Evolutionary conservation across 331 rosid genomes (phyloP), one percentile per base, ranked within the genome.

Genomic region (Rhamnella rubrinervis): DNA sequence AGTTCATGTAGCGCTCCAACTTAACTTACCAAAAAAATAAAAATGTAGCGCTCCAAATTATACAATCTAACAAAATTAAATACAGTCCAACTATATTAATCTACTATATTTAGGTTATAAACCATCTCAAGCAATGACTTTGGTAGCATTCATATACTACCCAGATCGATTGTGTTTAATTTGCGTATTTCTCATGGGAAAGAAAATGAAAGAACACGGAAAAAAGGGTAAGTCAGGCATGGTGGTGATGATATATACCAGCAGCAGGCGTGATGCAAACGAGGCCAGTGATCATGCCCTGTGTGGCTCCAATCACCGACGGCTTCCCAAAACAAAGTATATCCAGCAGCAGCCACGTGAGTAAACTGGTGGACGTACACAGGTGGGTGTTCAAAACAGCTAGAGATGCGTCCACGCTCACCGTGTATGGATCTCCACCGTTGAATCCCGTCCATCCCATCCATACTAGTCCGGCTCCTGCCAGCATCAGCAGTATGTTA

Each of bases 371-470:
- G 39, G 85, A 82, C 0, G 80, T 81, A 61, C 85, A 81, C 10
- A 77, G 72, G 72, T 81, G 85, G 65, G 82, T 81, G 80, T 81
- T 81, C n/a, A 77, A 80, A 46, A 81, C 80, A 58, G 82, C 85
- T 0, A 81, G 80, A 47, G 82, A 81, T 61, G 85, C 77, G 18
- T 81, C 82, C 47, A 59, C 41, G 63, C 77, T 77, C 25, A 67
- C 80, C 13, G 67, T 23, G 75, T 66, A 81, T 17, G 85, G 85
- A 74, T 74, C 82, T 69, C 80, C 82, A 39, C 85, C 82, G 72
- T 81, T 81, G 75, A 81, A 81, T 74, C 85, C 82, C 0, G 69
- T 74, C 82, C 85, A 81, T 3, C 82, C 82, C 82, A 81, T 77
- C 85, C 85, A 81, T 1, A 77, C 62, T 28, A 77, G 46, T 4